These are phyloP conservation scores for Heracleum sosnowskyi DNA, from an alignment of 129 eudicot species.

Conservation along the genomic window DNA sequence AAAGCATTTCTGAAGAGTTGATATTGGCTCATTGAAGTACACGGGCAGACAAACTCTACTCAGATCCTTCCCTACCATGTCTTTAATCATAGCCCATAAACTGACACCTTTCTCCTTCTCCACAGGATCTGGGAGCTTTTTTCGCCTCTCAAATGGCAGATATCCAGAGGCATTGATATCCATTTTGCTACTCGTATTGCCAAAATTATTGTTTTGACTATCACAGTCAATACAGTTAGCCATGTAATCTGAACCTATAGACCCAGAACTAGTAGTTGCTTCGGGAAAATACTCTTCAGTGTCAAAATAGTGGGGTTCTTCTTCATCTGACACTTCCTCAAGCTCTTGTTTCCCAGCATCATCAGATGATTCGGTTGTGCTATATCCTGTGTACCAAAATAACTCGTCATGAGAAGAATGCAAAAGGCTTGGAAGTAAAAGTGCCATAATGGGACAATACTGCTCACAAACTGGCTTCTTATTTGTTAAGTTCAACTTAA, in stretches of 20 bases:
- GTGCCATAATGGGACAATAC: background rate
- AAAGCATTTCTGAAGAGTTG: slow-evolving; percentile 81
- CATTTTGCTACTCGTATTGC: slow-evolving; percentile 8
- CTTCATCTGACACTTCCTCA: slow-evolving; percentile 72
- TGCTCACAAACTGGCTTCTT: background rate
- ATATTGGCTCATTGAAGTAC: slow-evolving; percentile 85
- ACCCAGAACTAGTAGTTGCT: slow-evolving; percentile 23
- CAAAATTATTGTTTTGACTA: slow-evolving; percentile 21
- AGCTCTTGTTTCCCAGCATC: slow-evolving; percentile 66
- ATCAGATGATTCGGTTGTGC: slow-evolving; percentile 81
- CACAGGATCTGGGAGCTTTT: slow-evolving; percentile 76
- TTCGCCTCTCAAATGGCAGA: slow-evolving; percentile 45
- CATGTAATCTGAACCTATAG: slow-evolving; percentile 15
- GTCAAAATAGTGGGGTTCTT: slow-evolving; percentile 59
- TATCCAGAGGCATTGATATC: slow-evolving; percentile 10
- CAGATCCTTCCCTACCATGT: slow-evolving; percentile 79
- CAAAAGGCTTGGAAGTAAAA: background rate
- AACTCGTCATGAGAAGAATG: background rate
- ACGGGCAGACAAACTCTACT: slow-evolving; percentile 89
- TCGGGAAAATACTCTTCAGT: slow-evolving; percentile 48
- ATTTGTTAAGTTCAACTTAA: background rate
- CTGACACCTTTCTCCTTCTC: slow-evolving; percentile 86
- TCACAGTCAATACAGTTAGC: slow-evolving; percentile 11
- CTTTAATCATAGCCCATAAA: slow-evolving; percentile 88
- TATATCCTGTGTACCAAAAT: slow-evolving; percentile 38